A percentile compares a stretch with the other conserved stretches of the same genome.
Conservation (phyloP, 108 stramenopile genomes). For the Skeletonema menzelii region DNA sequence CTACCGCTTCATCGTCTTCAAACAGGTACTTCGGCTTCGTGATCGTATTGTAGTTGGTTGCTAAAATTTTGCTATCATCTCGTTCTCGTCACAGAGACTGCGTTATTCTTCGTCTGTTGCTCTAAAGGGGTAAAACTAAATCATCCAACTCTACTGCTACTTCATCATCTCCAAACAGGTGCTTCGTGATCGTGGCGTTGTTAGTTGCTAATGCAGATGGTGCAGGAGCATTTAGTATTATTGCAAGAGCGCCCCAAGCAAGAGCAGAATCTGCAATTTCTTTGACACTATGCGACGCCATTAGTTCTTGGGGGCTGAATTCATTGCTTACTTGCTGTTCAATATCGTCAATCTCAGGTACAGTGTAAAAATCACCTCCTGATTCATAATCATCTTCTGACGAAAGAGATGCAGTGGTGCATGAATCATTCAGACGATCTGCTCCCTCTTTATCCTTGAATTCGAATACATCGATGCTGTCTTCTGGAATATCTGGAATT, state of each 20-base stretch:
- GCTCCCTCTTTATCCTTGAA: no score
- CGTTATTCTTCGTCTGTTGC: not conserved
- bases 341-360: not conserved
- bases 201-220: not conserved
- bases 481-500: no score
- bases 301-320: not conserved
- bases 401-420: no score
- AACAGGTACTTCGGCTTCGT: not conserved
- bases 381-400: no score
- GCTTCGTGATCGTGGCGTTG: not conserved
- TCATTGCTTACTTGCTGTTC: not conserved
- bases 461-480: no score
- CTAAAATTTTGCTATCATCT: no score
- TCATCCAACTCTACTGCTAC: not conserved
- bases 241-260: constrained; percentile 6
- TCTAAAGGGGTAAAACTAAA: no score
- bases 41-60: no score
- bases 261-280: constrained; percentile 1
- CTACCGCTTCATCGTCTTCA: not conserved
- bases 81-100: no score
- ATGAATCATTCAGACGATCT: no score
- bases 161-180: not conserved
- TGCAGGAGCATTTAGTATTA: constrained; percentile 2
- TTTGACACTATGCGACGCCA: not conserved
- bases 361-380: no score